Conservation (phyloP, 345 rosid genomes). For the Citrus sinensis region DVS_A1.0 CM039162.1:26051001-26051500, state of each 20-base stretch:
- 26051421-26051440: slow-evolving; percentile 73
- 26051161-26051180: slow-evolving; percentile 91
- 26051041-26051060: slow-evolving; percentile 9
- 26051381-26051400: slow-evolving; percentile 65
- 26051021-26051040: slow-evolving; percentile 20
- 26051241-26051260: slow-evolving; percentile 48
- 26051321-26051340: slow-evolving; percentile 69
- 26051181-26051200: slow-evolving; percentile 69
- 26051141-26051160: slow-evolving; percentile 54
- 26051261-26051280: slow-evolving; percentile 50
- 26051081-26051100: slow-evolving; percentile 44
- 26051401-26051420: slow-evolving; percentile 67
- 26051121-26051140: slow-evolving; percentile 37
- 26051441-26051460: slow-evolving; percentile 72
- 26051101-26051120: slow-evolving; percentile 43
- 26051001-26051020: slow-evolving; percentile 12
- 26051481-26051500: slow-evolving; percentile 17
- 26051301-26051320: slow-evolving; percentile 67
- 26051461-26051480: slow-evolving; percentile 47
- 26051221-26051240: not conserved
- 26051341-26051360: slow-evolving; percentile 88
- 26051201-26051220: slow-evolving; percentile 19
- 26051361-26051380: slow-evolving; percentile 73
- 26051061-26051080: slow-evolving; percentile 55
- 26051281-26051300: slow-evolving; percentile 65